Base-by-base conservation (phyloP, 495 filamentous ascomycete genomes). In the Articulospora tetracladia region DNA sequence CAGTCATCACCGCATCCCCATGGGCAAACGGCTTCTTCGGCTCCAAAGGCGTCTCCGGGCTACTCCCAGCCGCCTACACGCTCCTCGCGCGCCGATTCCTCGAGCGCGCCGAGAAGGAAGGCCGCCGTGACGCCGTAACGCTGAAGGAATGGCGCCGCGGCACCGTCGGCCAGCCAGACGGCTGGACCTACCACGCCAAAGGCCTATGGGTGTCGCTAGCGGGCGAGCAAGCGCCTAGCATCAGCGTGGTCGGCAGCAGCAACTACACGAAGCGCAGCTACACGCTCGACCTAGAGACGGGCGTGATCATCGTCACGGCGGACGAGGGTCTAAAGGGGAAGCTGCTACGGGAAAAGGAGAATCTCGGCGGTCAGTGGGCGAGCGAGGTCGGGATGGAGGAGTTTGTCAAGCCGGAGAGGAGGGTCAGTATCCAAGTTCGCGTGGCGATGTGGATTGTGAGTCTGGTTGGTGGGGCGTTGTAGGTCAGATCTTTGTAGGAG, bases 171-270 rank as follows among this genome's bases (percentile, higher is more conserved):
- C 83, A 91, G 66, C 84, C 86, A 0, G 87, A 78, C 19, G 95
- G 90, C 1, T 99, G 94, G 94, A 96, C 93, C 0, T 99, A 99
- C 69, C 94, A 99, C 68, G 94, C 94, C 51, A 99, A 99, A 73
- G 94, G 94, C 0, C 77, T 98, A 1, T 98, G 94, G 94, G 80
- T 97, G 23, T 91, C 90, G 0, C 72, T 97, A 13, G 86, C 86
- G 0, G 69, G 73, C 11, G 71, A 76, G 51, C 66, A 76, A 22
- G 72, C 77, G 17, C 92, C 93, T 1, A 88, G 87, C 53, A 80
- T 97, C 24, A 93, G 84, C 24, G 76, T 97, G 1, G 83, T 99
- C 4, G 94, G 94, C 0, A 93, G 88, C 66, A 93, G 89, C 44
- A 99, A 99, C 70, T 99, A 97, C 73, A 99, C 94, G 0, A 93